A percentile compares a stretch with the other conserved stretches of the same genome.
Evolutionary conservation across 805 yeast species (phyloP).

Genomic region (Yarrowia sp.): DNA sequence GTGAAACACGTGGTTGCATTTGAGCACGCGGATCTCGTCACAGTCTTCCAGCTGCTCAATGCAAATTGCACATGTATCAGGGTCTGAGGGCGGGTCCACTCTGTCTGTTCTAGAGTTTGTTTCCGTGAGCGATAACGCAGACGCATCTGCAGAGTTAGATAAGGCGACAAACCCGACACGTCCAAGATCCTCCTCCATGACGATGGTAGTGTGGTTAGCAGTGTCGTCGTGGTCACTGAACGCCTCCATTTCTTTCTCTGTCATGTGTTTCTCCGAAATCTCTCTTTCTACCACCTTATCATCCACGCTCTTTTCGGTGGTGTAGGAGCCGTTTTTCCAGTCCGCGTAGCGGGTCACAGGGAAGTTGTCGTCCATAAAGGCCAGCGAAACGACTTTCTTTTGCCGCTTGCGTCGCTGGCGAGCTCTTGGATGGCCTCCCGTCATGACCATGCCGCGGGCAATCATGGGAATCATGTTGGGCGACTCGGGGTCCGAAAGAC

Average conservation of each 20-base stretch:
- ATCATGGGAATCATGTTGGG: constrained; percentile 28
- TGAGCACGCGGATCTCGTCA: constrained; percentile 64
- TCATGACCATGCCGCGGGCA: constrained; percentile 26
- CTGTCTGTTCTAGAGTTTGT: constrained; percentile 25
- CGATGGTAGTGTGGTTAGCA: background rate
- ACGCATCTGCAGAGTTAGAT: constrained; percentile 16
- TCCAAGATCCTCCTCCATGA: background rate
- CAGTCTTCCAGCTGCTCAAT: constrained; percentile 60
- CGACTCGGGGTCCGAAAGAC: constrained; percentile 25
- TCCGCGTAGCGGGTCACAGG: constrained; percentile 35
- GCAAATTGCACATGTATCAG: constrained; percentile 78
- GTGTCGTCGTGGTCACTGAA: background rate
- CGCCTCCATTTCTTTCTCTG: background rate
- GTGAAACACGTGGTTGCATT: constrained; percentile 84
- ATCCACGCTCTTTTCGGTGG: constrained; percentile 5
- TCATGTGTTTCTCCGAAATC: background rate
- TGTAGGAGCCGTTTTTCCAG: constrained; percentile 31
- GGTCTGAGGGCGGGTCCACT: constrained; percentile 33
- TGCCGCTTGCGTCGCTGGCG: constrained; percentile 31
- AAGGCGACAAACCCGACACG: background rate
- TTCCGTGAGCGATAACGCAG: constrained; percentile 6
- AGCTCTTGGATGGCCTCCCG: constrained; percentile 23
- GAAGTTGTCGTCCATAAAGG: constrained; percentile 35
- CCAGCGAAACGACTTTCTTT: constrained; percentile 32
- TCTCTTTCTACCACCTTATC: background rate